These are phyloP conservation scores for Geotrichum europaeum DNA, from an alignment of 1,139 yeast genomes.

Conservation along the genomic window DNA sequence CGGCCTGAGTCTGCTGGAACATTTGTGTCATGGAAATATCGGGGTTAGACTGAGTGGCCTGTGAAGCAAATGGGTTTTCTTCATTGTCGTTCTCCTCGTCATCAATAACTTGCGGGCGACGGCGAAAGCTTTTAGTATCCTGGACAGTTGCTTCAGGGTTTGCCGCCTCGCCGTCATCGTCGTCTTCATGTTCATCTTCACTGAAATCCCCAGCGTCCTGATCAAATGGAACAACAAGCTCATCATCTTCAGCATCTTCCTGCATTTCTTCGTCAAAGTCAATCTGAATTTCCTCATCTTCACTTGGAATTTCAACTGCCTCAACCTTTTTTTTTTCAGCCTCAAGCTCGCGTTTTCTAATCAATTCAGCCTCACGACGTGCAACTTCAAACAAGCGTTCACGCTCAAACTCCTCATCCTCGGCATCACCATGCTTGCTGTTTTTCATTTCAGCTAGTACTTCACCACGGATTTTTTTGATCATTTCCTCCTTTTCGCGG, in stretches of 20 bases:
- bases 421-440: slow-evolving; percentile 18
- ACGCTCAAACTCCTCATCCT: slow-evolving; percentile 34
- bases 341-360: slow-evolving; percentile 32
- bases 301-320: slow-evolving; percentile 24
- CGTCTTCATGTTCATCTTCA: slow-evolving; percentile 19
- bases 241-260: slow-evolving; percentile 20
- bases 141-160: background rate
- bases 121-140: background rate
- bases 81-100: slow-evolving; percentile 15
- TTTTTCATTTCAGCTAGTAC: slow-evolving; percentile 24
- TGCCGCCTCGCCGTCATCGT: background rate
- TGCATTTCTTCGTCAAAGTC: slow-evolving; percentile 27
- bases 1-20: slow-evolving; percentile 5
- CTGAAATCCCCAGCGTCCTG: slow-evolving; percentile 25
- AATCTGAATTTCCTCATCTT: slow-evolving; percentile 24
- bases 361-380: slow-evolving; percentile 30
- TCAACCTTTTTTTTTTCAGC: slow-evolving; percentile 28
- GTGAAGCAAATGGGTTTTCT: background rate
- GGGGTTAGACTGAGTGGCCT: background rate
- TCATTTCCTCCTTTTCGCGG: slow-evolving; percentile 26
- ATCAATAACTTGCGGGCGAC: slow-evolving; percentile 2
- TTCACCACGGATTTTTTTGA: slow-evolving; percentile 31
- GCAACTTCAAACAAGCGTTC: slow-evolving; percentile 58
- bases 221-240: slow-evolving; percentile 12
- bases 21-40: slow-evolving; percentile 6